These are phyloP conservation scores for Jasminum sambac DNA, from an alignment of 257 asterid genomes.

Conservation along the genomic window DNA sequence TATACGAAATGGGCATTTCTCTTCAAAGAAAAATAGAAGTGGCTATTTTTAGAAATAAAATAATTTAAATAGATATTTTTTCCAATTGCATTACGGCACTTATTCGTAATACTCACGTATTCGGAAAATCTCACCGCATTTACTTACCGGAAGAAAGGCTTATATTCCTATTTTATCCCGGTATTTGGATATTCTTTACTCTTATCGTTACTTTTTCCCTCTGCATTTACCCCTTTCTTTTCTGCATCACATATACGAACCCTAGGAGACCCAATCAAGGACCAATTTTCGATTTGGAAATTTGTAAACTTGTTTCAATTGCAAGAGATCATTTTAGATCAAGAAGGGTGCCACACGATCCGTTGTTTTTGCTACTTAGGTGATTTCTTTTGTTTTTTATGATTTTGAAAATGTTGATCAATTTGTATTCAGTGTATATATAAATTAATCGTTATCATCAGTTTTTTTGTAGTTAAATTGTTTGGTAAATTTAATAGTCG, in stretches of 20 bases:
- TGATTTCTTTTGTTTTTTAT: neutral
- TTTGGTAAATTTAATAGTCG: neutral
- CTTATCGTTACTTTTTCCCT: neutral
- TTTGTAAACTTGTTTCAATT: neutral
- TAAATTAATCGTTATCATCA: neutral
- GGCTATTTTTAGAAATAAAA: too few species aligned
- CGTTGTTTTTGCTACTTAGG: neutral
- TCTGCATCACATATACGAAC: neutral
- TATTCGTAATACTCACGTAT: too few species aligned
- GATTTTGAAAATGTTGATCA: neutral
- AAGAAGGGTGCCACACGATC: neutral
- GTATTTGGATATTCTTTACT: neutral
- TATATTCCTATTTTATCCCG: neutral
- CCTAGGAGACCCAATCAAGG: neutral
- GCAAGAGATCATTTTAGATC: neutral
- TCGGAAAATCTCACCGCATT: too few species aligned
- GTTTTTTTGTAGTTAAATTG: neutral
- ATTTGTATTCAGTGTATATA: neutral
- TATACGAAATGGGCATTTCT: too few species aligned
- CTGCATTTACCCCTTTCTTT: neutral
- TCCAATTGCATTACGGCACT: too few species aligned
- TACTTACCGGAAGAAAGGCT: neutral
- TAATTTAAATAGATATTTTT: too few species aligned
- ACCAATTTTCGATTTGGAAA: neutral
- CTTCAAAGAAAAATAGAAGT: too few species aligned